These are phyloP conservation scores for Aeschynomene evenia DNA, from an alignment of 306 rosid genomes.

Conservation along the genomic window DNA sequence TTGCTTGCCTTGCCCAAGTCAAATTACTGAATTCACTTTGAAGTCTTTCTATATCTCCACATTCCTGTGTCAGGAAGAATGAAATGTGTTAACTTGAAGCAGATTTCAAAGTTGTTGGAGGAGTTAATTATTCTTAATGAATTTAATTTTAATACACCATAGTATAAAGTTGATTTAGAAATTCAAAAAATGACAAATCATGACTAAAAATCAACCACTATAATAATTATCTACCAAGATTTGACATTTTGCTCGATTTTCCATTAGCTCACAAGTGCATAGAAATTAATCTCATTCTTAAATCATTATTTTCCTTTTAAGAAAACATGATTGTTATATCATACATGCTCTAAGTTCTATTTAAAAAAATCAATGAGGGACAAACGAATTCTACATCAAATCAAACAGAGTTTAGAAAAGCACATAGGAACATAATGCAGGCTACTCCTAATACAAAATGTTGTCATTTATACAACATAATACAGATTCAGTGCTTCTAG, in stretches of 20 bases:
- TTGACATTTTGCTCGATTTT: no score
- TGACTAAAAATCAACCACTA: no score
- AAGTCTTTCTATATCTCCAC: neutral
- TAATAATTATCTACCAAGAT: no score
- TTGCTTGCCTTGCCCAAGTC: conserved; percentile 25
- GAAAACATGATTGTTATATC: neutral
- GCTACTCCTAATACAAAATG: neutral
- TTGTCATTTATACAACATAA: neutral
- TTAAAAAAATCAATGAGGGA: conserved; percentile 5
- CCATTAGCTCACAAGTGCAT: no score
- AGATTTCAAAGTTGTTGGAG: conserved; percentile 13
- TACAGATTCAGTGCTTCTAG: neutral
- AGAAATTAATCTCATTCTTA: no score
- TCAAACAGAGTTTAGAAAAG: neutral
- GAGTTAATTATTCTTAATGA: neutral
- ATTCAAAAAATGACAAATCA: no score
- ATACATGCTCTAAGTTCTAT: neutral
- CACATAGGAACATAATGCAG: neutral
- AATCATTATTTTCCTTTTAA: neutral
- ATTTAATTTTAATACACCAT: no score
- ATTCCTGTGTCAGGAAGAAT: neutral
- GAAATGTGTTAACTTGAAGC: neutral
- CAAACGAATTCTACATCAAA: neutral
- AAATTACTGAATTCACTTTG: conserved; percentile 25
- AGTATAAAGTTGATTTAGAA: no score